Base-by-base conservation (phyloP, 306 rosid species). In the Boehmeria nivea region DNA sequence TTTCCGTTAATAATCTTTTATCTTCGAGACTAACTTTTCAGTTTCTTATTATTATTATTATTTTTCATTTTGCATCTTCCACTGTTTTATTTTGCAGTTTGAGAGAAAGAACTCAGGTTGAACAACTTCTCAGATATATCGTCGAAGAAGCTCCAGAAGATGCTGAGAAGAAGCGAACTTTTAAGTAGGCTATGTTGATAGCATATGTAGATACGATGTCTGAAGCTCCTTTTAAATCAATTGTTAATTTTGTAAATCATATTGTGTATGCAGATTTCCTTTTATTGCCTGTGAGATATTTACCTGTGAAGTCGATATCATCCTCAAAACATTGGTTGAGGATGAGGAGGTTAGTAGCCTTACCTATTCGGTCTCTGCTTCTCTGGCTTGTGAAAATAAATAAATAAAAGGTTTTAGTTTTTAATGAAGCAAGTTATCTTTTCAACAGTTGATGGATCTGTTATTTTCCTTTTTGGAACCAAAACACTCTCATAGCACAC, bases 271-370 rank as follows among this genome's bases (percentile, higher is more conserved):
- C 87, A 93, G 96, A 87, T 93, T 87, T 74, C 96, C 99, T 63
- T 87, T 87, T 63, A 85, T 93, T 64, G 96, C 95, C 37, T 87
- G 96, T 62, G 99, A 93, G 86, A 83, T 85, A 58, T 87, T 93
- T 76, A 93, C 99, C 19, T 93, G 99, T 58, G 99, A 93, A 79
- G 94, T 93, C 65, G 99, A 93, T 72, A 75, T 68, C 70, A 83
- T 93, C 63, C 96, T 93, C 76, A 83, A 83, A 77, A 83, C 95
- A 24, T 81, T 93, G 60, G 87, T 85, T 36, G 99, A 93, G 69
- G 99, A 93, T 63, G 90, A 93, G 60, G 94, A 88, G 86, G 99
- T 93, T 59, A 71, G 83, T 25, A 55, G 63, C 31, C 68, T 43
- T 12, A 40, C 52, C 60, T 65, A 45, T 26, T 55, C 37, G 36